Conservation (phyloP, 2,329 filamentous ascomycete species). For the Pyrenochaeta sp. region DNA sequence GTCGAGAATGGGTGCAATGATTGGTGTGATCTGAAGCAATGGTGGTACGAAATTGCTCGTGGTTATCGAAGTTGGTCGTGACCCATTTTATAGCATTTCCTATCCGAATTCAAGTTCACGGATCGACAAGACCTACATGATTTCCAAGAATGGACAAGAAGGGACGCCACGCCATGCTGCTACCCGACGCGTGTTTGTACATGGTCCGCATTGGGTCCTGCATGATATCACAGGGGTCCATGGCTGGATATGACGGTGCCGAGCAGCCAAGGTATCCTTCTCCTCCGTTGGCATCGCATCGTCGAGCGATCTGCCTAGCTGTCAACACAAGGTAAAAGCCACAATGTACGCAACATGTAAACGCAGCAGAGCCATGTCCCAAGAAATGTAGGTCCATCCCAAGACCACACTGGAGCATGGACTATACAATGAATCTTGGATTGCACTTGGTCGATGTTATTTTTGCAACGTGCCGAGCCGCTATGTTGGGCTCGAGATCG, state of each 20-base stretch:
- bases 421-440: neutral
- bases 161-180: neutral
- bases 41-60: neutral
- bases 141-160: slow-evolving; percentile 1
- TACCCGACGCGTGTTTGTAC: neutral
- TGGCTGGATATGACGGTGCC: slow-evolving; percentile 1
- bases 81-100: slow-evolving; percentile 4
- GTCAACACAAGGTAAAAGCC: slow-evolving; percentile 3
- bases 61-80: neutral
- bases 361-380: neutral
- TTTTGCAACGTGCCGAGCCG: neutral
- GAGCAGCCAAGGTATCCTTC: neutral
- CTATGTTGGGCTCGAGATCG: neutral
- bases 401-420: neutral
- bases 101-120: too few relatives aligned
- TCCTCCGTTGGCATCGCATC: neutral
- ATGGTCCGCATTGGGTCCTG: neutral
- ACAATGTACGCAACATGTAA: slow-evolving; percentile 2
- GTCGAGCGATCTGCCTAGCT: neutral
- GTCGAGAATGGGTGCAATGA: neutral
- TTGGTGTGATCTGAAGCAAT: neutral
- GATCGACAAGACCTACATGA: neutral
- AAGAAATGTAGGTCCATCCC: neutral
- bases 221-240: neutral
- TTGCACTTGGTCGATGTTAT: neutral